phyloP scores from a whole-genome alignment of 306 rosid species.

The Sicyos baderoa region DNA sequence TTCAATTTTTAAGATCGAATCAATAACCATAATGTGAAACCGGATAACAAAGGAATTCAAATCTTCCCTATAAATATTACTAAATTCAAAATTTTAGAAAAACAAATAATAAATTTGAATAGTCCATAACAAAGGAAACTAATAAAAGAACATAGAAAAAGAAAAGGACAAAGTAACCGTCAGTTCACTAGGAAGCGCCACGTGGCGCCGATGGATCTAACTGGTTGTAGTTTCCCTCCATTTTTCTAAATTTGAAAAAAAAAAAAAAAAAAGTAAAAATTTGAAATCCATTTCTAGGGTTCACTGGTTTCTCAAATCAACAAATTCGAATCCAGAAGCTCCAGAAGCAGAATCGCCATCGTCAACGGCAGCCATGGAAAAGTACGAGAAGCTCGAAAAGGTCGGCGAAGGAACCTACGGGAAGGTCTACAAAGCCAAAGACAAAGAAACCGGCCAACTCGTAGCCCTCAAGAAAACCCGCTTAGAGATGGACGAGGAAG shows the following conservation, averaged over 20 bases:
- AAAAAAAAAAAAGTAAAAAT: neutral
- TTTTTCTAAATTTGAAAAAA: conserved; percentile 5
- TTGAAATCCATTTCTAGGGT: conserved; percentile 5
- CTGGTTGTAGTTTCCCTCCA: neutral
- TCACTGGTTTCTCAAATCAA: neutral
- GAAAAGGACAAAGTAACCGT: neutral
- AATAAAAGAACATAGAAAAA: too few species aligned
- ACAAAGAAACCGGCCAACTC: conserved; percentile 59
- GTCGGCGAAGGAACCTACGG: conserved; percentile 98
- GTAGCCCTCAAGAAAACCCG: conserved; percentile 88
- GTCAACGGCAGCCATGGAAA: conserved; percentile 50
- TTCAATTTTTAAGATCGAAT: too few species aligned
- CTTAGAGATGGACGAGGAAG: conserved; percentile 95
- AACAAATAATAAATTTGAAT: too few species aligned
- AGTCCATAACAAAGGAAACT: too few species aligned
- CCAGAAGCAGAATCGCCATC: neutral
- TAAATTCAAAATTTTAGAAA: too few species aligned
- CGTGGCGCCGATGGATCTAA: neutral
- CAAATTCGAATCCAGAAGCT: too few species aligned
- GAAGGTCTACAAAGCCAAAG: conserved; percentile 85
- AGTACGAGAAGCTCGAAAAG: conserved; percentile 92
- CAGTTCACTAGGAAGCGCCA: neutral
- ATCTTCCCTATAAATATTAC: too few species aligned
- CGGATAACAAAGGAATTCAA: too few species aligned
- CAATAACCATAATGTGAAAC: too few species aligned